Evolutionary conservation across 495 filamentous ascomycete genomes (phyloP).

Genomic region (Hyaloscypha finlandica): DNA sequence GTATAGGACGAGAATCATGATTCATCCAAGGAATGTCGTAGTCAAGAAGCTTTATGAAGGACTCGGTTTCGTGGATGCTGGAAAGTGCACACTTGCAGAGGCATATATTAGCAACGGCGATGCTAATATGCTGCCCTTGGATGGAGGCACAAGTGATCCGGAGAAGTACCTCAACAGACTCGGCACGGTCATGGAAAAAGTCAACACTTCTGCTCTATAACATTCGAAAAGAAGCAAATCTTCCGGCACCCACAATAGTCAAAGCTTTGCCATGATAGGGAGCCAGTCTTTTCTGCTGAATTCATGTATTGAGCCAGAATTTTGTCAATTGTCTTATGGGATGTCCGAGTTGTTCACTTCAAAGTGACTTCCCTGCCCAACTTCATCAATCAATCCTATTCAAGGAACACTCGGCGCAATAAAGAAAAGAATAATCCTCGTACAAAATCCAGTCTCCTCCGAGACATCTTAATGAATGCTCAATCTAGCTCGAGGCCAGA

Average conservation of each 20-base stretch:
- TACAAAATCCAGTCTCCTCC: neutral
- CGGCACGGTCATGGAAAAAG: slow-evolving; percentile 30
- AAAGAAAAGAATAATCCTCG: neutral
- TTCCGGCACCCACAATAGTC: neutral
- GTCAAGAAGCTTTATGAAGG: slow-evolving; percentile 36
- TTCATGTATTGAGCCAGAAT: neutral
- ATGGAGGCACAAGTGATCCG: slow-evolving; percentile 23
- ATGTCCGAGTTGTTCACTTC: slow-evolving; percentile 24
- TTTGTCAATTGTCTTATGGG: neutral
- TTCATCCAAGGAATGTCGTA: slow-evolving; percentile 37
- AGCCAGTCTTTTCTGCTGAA: no score
- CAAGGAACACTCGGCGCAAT: neutral
- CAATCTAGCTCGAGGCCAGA: slow-evolving; percentile 32
- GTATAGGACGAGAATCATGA: slow-evolving; percentile 36
- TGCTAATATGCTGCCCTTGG: slow-evolving; percentile 35
- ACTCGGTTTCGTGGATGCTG: slow-evolving; percentile 37
- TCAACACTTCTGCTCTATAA: neutral
- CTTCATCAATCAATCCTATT: neutral
- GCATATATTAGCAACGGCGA: slow-evolving; percentile 41
- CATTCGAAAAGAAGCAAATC: neutral
- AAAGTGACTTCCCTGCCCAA: slow-evolving; percentile 6
- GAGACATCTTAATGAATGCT: slow-evolving; percentile 29
- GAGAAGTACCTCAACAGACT: slow-evolving; percentile 31
- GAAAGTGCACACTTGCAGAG: slow-evolving; percentile 38
- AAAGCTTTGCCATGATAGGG: neutral